phyloP scores from a whole-genome alignment of 1,284 basidiomycete species.

The Porphyrellus sp. region DNA sequence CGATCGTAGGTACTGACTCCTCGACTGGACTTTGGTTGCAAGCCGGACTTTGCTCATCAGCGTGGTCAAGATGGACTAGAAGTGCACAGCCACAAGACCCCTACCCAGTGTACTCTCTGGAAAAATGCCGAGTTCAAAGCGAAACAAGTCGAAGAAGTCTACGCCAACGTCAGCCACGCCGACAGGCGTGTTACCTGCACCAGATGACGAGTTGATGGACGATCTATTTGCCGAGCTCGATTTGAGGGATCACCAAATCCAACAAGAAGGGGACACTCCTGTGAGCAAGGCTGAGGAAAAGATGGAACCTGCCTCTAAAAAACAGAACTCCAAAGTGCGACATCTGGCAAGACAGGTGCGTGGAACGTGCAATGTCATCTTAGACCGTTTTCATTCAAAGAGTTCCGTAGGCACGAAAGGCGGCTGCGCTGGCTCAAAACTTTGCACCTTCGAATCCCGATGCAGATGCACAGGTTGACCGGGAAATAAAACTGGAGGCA shows the following conservation, averaged over 20 bases:
- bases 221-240: constrained; percentile 74
- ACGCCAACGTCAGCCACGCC: constrained; percentile 29
- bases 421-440: constrained; percentile 62
- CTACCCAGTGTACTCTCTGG: not conserved
- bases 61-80: not conserved
- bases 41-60: not conserved
- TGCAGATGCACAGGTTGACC: constrained; percentile 61
- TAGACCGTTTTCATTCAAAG: not conserved
- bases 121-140: constrained; percentile 43
- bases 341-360: constrained; percentile 79
- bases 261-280: constrained; percentile 49
- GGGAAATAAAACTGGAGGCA: constrained; percentile 72
- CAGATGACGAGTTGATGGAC: constrained; percentile 60
- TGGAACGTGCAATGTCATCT: constrained; percentile 1
- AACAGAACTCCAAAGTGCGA: constrained; percentile 67
- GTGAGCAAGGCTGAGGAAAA: constrained; percentile 40
- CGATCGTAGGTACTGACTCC: too few relatives aligned
- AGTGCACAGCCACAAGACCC: not conserved
- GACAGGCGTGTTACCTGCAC: constrained; percentile 21
- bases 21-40: too few relatives aligned
- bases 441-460: constrained; percentile 59
- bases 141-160: constrained; percentile 53
- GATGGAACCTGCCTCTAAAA: constrained; percentile 38
- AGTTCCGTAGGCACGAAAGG: constrained; percentile 66
- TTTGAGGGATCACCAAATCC: constrained; percentile 49